Percentiles rank a stretch among this genome's conserved stretches.
phyloP scores from a whole-genome alignment of 768 basidiomycete genomes.

The Piloderma croceum region DNA sequence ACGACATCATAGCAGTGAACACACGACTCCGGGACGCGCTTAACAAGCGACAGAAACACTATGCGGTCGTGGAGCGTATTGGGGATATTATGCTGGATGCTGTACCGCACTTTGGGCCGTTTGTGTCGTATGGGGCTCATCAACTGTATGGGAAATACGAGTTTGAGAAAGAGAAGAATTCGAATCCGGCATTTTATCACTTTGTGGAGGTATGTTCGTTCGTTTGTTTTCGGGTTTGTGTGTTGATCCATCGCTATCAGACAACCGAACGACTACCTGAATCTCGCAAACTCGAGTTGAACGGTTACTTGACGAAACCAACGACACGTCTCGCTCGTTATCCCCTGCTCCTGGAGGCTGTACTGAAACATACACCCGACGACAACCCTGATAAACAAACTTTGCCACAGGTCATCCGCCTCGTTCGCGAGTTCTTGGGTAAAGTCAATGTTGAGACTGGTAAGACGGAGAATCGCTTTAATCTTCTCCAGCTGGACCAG shows the following conservation, averaged over 20 bases:
- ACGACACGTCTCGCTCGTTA: conserved; percentile 97
- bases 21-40: conserved; percentile 87
- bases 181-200: conserved; percentile 85
- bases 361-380: conserved; percentile 86
- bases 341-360: conserved; percentile 87
- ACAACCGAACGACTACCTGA: conserved; percentile 88
- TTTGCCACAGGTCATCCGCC: conserved; percentile 69
- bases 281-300: conserved; percentile 93
- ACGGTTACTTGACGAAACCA: conserved; percentile 96
- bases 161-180: conserved; percentile 96
- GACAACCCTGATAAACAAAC: conserved; percentile 80
- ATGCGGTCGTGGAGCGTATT: conserved; percentile 87
- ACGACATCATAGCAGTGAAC: conserved; percentile 90
- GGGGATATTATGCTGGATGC: conserved; percentile 87
- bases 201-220: conserved; percentile 81
- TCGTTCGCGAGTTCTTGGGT: conserved; percentile 76
- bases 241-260: conserved; percentile 45
- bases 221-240: background rate
- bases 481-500: conserved; percentile 87
- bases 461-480: conserved; percentile 94
- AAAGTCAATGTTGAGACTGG: conserved; percentile 93
- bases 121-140: conserved; percentile 92
- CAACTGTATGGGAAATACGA: conserved; percentile 98
- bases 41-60: conserved; percentile 91
- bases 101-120: conserved; percentile 85